Conservation (phyloP, 139 green algal species). For the Edaphochlamys debaryana region DNA sequence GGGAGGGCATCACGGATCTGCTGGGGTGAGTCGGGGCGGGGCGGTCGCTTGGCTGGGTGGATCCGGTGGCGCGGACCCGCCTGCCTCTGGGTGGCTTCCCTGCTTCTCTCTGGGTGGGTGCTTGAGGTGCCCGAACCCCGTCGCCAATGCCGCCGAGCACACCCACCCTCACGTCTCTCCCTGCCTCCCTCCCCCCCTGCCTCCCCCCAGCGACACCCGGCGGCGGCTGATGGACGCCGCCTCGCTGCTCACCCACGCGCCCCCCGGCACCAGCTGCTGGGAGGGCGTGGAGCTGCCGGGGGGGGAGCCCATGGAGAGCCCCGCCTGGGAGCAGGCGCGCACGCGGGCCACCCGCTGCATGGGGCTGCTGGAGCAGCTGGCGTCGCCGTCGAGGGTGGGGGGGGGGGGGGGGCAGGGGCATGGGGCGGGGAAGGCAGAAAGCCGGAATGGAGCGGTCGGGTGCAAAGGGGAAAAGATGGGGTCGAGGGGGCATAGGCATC, state of each 20-base stretch:
- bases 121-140: no score
- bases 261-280: neutral
- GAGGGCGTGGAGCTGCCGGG: constrained; percentile 26
- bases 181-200: no score
- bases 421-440: neutral
- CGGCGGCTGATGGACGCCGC: constrained; percentile 30
- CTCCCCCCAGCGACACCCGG: constrained; percentile 19
- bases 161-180: no score
- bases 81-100: no score
- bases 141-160: no score
- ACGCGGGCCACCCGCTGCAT: constrained; percentile 49
- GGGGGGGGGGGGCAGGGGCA: neutral
- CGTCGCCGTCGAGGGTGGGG: constrained; percentile 27
- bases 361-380: constrained; percentile 42
- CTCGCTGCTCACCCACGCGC: constrained; percentile 12
- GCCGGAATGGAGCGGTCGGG: no score
- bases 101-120: no score
- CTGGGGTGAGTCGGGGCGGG: constrained; percentile 28
- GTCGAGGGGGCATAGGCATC: no score
- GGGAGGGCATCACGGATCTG: constrained; percentile 6
- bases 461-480: no score
- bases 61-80: no score
- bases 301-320: constrained; percentile 1
- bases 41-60: no score
- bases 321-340: neutral